phyloP scores from a whole-genome alignment of 1,139 yeast genomes.

The Debaryomyces sp. region DNA sequence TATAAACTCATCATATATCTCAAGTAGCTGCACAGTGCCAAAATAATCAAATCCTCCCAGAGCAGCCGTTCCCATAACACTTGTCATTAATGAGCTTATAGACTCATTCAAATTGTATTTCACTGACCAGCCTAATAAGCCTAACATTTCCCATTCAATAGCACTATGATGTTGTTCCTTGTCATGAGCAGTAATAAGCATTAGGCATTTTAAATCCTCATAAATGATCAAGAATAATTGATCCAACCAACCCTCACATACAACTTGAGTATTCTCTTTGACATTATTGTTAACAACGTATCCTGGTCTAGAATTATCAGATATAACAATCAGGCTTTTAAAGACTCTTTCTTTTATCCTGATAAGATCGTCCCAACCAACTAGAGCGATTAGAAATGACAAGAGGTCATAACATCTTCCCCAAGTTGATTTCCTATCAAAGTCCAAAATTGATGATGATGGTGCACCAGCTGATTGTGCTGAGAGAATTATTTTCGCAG shows the following conservation, averaged over 20 bases:
- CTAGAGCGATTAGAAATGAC: conserved; percentile 38
- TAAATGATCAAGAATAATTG: conserved; percentile 40
- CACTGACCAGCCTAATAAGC: conserved; percentile 44
- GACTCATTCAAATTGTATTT: conserved; percentile 43
- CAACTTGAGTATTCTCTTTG: conserved; percentile 11
- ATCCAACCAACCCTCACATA: conserved; percentile 44
- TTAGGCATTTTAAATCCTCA: conserved; percentile 40
- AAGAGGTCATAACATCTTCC: conserved; percentile 45
- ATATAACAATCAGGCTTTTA: conserved; percentile 1
- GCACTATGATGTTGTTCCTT: conserved; percentile 41
- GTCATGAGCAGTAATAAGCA: conserved; percentile 27
- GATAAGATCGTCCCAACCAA: conserved; percentile 45
- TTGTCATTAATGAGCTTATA: conserved; percentile 42
- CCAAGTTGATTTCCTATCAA: conserved; percentile 42
- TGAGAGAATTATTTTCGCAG: conserved; percentile 30
- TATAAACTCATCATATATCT: conserved; percentile 45
- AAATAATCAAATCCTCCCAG: conserved; percentile 45
- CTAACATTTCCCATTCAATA: conserved; percentile 47
- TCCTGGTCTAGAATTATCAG: conserved; percentile 7
- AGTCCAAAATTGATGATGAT: conserved; percentile 35
- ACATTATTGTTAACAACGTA: conserved; percentile 24
- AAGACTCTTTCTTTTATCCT: conserved; percentile 26
- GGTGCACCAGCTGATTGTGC: conserved; percentile 36
- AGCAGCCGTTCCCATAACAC: conserved; percentile 36
- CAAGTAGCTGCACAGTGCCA: conserved; percentile 39